Conservation (phyloP, 208 protist species). For the Acanthamoeba royreba region DNA sequence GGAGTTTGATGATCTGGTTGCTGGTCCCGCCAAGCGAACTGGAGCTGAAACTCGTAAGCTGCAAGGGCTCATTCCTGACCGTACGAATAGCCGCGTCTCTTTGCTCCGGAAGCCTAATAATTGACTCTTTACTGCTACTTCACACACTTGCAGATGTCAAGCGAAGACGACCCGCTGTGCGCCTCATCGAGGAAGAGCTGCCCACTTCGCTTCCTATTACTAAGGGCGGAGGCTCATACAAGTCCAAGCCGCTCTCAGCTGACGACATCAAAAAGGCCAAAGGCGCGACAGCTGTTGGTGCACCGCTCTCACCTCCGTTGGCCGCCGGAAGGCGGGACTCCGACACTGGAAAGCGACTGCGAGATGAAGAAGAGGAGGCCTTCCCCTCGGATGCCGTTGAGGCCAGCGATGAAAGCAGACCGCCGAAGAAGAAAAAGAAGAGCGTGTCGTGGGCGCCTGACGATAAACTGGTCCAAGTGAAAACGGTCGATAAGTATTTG, state of each 20-base stretch:
- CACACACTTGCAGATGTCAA: background rate
- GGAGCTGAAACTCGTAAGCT: background rate
- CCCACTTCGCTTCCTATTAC: background rate
- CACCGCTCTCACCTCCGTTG: background rate
- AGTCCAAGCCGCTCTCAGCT: background rate
- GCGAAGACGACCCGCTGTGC: background rate
- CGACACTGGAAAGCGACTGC: background rate
- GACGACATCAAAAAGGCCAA: conserved; percentile 13
- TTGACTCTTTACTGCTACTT: background rate
- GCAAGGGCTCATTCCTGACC: background rate
- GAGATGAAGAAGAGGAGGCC: background rate
- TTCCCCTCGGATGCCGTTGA: background rate
- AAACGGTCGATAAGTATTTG: background rate
- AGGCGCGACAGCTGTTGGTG: background rate
- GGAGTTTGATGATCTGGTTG: background rate
- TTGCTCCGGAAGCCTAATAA: background rate
- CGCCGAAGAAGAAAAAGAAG: background rate
- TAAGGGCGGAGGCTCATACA: background rate
- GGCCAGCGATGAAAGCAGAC: background rate
- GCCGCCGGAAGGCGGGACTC: background rate
- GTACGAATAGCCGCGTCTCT: background rate
- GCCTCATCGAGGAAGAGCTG: background rate
- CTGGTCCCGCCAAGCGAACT: background rate
- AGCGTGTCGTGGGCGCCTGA: background rate
- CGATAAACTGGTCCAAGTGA: background rate